These are phyloP conservation scores for Leishmania braziliensis DNA, from an alignment of 208 protist genomes.

Conservation along the genomic window DNA sequence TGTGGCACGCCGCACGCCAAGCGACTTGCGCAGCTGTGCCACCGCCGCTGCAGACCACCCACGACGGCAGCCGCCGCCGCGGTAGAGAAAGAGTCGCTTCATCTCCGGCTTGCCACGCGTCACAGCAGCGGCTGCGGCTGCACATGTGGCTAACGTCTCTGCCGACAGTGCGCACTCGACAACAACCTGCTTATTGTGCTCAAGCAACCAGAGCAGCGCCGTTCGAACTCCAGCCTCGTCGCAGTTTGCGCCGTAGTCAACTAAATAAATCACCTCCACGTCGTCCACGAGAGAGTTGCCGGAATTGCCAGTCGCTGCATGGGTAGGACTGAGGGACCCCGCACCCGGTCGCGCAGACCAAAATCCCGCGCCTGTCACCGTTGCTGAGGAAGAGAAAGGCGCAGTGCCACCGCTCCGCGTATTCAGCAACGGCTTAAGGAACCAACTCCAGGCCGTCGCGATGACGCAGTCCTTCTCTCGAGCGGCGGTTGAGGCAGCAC, in stretches of 20 bases:
- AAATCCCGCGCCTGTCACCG: not conserved
- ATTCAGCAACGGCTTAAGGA: slow-evolving; percentile 11
- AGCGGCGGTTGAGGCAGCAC: not conserved
- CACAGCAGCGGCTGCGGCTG: slow-evolving; percentile 14
- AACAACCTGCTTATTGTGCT: slow-evolving; percentile 30
- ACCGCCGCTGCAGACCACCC: slow-evolving; percentile 29
- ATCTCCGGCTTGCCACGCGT: slow-evolving; percentile 21
- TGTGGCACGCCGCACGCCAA: slow-evolving; percentile 20
- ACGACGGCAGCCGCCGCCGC: slow-evolving; percentile 20
- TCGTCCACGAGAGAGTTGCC: slow-evolving; percentile 16
- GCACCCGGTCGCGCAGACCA: not conserved
- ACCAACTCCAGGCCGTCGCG: slow-evolving; percentile 29
- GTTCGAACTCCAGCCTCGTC: slow-evolving; percentile 19
- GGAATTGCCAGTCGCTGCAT: not conserved
- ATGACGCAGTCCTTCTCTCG: slow-evolving; percentile 8
- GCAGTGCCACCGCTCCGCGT: not conserved
- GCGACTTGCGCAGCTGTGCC: slow-evolving; percentile 22
- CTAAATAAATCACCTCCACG: slow-evolving; percentile 25
- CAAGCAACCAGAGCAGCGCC: slow-evolving; percentile 26
- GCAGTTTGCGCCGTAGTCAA: not conserved
- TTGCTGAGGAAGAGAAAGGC: not conserved
- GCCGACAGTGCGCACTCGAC: slow-evolving; percentile 23
- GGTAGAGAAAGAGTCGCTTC: slow-evolving; percentile 28
- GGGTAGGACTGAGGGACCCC: not conserved
- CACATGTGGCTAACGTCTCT: slow-evolving; percentile 25